Conservation (phyloP, 1,139 yeast genomes). For the Debaryomyces coudertii region DNA sequence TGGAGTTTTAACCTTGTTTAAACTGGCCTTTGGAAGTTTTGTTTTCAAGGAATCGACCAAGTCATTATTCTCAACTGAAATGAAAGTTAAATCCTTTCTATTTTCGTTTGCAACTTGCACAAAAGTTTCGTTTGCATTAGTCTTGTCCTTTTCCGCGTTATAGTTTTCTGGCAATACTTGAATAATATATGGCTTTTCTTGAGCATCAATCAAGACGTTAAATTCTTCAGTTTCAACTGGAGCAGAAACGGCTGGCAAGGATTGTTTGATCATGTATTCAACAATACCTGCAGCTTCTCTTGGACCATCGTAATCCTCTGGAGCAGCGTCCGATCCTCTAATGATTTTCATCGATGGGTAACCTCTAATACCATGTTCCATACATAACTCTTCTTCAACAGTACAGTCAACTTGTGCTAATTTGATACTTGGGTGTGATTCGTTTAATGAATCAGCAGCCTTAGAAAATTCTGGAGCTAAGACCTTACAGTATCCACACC, state of each 20-base stretch:
- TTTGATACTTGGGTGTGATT: slow-evolving; percentile 60
- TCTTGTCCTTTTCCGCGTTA: slow-evolving; percentile 19
- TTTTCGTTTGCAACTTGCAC: slow-evolving; percentile 54
- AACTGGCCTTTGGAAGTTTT: slow-evolving; percentile 24
- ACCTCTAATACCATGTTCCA: slow-evolving; percentile 75
- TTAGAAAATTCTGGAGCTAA: slow-evolving; percentile 87
- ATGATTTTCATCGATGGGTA: slow-evolving; percentile 91
- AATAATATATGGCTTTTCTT: slow-evolving; percentile 57
- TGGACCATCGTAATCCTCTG: slow-evolving; percentile 77
- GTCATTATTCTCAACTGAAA: slow-evolving; percentile 52
- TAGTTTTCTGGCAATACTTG: slow-evolving; percentile 44
- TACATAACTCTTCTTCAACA: slow-evolving; percentile 79
- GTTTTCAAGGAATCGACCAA: slow-evolving; percentile 29
- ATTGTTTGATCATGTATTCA: slow-evolving; percentile 77
- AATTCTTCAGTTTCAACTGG: slow-evolving; percentile 54
- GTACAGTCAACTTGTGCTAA: slow-evolving; percentile 95
- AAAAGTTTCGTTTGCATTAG: slow-evolving; percentile 50
- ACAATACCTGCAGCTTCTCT: slow-evolving; percentile 80
- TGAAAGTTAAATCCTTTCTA: slow-evolving; percentile 67
- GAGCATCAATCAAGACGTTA: slow-evolving; percentile 49
- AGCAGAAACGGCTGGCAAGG: slow-evolving; percentile 74
- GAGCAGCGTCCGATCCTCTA: slow-evolving; percentile 57
- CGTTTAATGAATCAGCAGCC: slow-evolving; percentile 79
- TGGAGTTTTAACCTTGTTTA: slow-evolving; percentile 26
- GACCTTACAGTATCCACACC: slow-evolving; percentile 99